These are phyloP conservation scores for Colletotrichum lupini DNA, from an alignment of 2,329 filamentous ascomycete genomes.

Conservation along the genomic window DNA sequence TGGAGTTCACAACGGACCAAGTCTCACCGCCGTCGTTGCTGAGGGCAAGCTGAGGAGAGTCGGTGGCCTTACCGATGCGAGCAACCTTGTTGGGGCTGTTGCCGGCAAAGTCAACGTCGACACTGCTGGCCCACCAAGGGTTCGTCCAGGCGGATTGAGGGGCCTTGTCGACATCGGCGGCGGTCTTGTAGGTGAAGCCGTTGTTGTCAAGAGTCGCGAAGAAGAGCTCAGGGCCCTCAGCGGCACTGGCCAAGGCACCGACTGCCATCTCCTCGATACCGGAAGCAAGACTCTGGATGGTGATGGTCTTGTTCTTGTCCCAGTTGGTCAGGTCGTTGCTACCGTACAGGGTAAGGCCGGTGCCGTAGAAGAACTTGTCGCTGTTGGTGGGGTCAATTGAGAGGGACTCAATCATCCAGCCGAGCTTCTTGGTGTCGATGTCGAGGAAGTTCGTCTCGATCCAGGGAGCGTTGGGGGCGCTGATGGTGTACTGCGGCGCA, in stretches of 20 bases:
- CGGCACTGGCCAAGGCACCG: constrained; percentile 58
- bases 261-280: constrained; percentile 67
- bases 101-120: constrained; percentile 61
- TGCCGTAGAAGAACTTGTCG: constrained; percentile 71
- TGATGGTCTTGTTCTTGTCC: constrained; percentile 61
- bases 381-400: constrained; percentile 69
- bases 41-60: constrained; percentile 57
- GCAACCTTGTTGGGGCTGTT: constrained; percentile 58
- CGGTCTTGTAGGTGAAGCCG: constrained; percentile 60
- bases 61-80: constrained; percentile 59
- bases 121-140: constrained; percentile 58
- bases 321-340: constrained; percentile 66
- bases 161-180: constrained; percentile 50
- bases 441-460: constrained; percentile 61
- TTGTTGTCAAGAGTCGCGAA: constrained; percentile 62
- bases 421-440: constrained; percentile 60
- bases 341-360: constrained; percentile 65
- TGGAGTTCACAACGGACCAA: constrained; percentile 60
- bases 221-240: constrained; percentile 62
- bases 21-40: constrained; percentile 61
- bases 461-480: constrained; percentile 58
- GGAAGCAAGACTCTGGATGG: constrained; percentile 61
- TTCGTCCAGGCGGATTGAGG: constrained; percentile 58
- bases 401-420: constrained; percentile 71
- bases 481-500: constrained; percentile 27